phyloP scores from a whole-genome alignment of 768 basidiomycete species.

The Gyrodon lividus region DNA sequence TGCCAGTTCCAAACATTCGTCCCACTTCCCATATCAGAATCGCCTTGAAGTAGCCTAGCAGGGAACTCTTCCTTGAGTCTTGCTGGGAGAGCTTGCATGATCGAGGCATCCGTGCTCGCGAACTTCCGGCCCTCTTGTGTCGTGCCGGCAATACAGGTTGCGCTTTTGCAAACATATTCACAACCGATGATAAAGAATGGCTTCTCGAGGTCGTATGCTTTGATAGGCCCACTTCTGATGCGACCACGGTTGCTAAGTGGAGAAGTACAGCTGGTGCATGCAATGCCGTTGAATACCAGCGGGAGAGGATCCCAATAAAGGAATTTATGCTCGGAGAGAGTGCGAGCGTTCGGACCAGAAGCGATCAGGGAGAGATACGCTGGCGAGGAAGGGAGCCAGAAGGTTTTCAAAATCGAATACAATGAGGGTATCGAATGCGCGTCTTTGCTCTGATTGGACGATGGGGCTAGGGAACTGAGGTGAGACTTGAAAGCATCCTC shows the following conservation, averaged over 20 bases:
- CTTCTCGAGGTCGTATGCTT: slow-evolving; percentile 75
- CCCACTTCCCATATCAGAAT: slow-evolving; percentile 56
- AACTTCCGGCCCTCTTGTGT: slow-evolving; percentile 60
- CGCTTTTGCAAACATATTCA: slow-evolving; percentile 66
- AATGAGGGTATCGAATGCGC: slow-evolving; percentile 62
- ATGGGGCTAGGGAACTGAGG: slow-evolving; percentile 60
- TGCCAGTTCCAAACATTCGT: slow-evolving; percentile 75
- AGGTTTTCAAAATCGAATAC: slow-evolving; percentile 77
- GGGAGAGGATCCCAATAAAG: slow-evolving; percentile 88
- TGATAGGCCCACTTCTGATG: slow-evolving; percentile 72
- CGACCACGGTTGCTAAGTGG: slow-evolving; percentile 67
- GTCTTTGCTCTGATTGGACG: slow-evolving; percentile 40
- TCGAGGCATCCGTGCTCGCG: slow-evolving; percentile 69
- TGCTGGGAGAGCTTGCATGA: slow-evolving; percentile 66
- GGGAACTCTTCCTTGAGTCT: slow-evolving; percentile 76
- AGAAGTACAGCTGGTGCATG: slow-evolving; percentile 63
- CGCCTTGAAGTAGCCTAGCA: slow-evolving; percentile 55
- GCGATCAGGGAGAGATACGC: slow-evolving; percentile 76
- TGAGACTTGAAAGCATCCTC: slow-evolving; percentile 82
- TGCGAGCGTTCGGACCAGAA: slow-evolving; percentile 63
- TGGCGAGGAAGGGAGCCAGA: slow-evolving; percentile 81
- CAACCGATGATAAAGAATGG: slow-evolving; percentile 87
- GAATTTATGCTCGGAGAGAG: slow-evolving; percentile 72
- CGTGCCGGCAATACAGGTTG: slow-evolving; percentile 43
- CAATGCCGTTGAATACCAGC: slow-evolving; percentile 78